Evolutionary conservation across 257 asterid species (phyloP), one percentile per base, ranked within the genome.

Genomic region (Salvia rosmarinus): DNA sequence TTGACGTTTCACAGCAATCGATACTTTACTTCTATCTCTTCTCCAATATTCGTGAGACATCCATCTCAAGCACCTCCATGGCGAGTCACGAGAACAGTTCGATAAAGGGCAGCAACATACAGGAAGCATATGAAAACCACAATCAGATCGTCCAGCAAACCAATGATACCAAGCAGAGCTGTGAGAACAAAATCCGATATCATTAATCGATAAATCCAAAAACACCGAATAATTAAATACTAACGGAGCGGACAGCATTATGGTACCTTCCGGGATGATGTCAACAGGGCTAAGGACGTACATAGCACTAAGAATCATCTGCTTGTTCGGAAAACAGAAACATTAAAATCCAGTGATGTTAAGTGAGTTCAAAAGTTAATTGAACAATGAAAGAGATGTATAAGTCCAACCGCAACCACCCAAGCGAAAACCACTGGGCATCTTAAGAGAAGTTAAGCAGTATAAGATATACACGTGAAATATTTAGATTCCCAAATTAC

Each of bases 71-170:
- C 37, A 79, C 96, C 96, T 75, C 98, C 87, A 70, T 91, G 96
- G 71, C 95, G 96, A 44, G 72, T 25, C 51, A 89, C 80, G 50
- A 95, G 98, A 76, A 89, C 87, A 75, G 96, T 85, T 64, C 99
- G 91, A 73, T 95, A 95, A 64, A 95, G 90, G 75, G 99, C 91
- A 79, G 96, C 96, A 68, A 95, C 87, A 52, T 91, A 92, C 73
- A 95, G 80, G 87, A 91, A 89, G 82, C 91, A 86, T 43, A 88
- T 71, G 80, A 95, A 78, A 71, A 84, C 75, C 72, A 95, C 81
- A 46, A 95, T 84, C 68, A 85, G 50, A 85, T 89, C 98, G 68
- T 95, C 99, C 82, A 95, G 80, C 8, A 91, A 79, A 58, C 99
- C 99, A 30, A 95, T 78, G 47, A 91, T 47, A 66, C 97, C 97